phyloP scores from a whole-genome alignment of 139 green algal genomes.

The Picochlorum sp. region DNA sequence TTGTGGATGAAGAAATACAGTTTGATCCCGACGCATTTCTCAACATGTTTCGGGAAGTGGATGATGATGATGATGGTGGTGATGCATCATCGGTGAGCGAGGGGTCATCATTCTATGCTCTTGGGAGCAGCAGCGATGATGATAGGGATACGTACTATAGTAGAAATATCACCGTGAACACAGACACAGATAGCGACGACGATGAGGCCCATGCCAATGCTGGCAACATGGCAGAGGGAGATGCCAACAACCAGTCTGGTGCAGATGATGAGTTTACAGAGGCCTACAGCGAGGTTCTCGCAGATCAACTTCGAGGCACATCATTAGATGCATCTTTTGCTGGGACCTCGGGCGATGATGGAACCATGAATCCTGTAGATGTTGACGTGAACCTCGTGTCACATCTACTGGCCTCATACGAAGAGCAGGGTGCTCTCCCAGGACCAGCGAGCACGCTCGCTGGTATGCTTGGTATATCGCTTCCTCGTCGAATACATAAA shows the following conservation, averaged over 20 bases:
- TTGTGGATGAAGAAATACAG: conserved; percentile 10
- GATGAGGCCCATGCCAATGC: neutral
- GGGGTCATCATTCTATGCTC: conserved; percentile 32
- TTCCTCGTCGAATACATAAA: conserved; percentile 28
- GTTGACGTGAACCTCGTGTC: conserved; percentile 68
- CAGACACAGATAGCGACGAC: conserved; percentile 45
- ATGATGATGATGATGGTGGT: conserved; percentile 10
- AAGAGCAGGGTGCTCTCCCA: conserved; percentile 56
- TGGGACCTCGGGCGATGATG: conserved; percentile 3
- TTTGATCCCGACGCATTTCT: conserved; percentile 31
- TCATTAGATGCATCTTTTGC: conserved; percentile 36
- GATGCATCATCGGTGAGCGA: conserved; percentile 18
- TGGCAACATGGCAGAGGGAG: no score
- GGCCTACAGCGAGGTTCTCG: conserved; percentile 37
- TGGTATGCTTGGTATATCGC: conserved; percentile 51
- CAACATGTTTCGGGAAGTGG: conserved; percentile 22
- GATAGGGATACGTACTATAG: neutral
- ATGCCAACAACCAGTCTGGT: neutral
- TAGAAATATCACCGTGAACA: conserved; percentile 3
- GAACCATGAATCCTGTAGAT: conserved; percentile 37
- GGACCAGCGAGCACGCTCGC: conserved; percentile 66
- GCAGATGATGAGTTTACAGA: conserved; percentile 39
- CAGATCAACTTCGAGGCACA: conserved; percentile 38
- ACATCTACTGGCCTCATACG: conserved; percentile 61
- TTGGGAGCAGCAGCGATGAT: neutral